Conservation (phyloP, 257 asterid species). For the Eustoma russellianum region DNA sequence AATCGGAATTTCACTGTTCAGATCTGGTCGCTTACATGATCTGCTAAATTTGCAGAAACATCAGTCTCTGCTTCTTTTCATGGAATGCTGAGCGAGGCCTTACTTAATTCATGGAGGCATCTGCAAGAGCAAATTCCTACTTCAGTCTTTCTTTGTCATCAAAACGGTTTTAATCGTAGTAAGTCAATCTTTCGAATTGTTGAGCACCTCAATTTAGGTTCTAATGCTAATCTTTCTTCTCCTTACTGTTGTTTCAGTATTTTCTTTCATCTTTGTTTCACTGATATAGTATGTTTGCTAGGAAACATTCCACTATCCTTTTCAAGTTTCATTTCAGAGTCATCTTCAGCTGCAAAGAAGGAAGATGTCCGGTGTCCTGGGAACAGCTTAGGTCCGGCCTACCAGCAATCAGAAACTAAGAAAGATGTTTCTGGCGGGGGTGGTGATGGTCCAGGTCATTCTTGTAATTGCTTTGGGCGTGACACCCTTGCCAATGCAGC, state of each 20-base stretch:
- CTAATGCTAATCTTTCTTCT: not conserved
- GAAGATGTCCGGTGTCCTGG: conserved; percentile 24
- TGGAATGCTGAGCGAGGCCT: conserved; percentile 23
- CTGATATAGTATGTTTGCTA: conserved; percentile 21
- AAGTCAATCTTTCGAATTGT: conserved; percentile 9
- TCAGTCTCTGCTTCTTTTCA: conserved; percentile 32
- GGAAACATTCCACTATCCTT: conserved; percentile 39
- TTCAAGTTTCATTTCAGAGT: conserved; percentile 23
- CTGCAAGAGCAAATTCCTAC: conserved; percentile 18
- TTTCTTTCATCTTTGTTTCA: not conserved
- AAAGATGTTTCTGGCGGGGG: conserved; percentile 27
- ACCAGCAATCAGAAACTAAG: conserved; percentile 23
- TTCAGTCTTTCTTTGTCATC: conserved; percentile 16
- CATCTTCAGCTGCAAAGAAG: conserved; percentile 29
- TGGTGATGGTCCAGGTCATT: conserved; percentile 29
- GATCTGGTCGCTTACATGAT: not conserved
- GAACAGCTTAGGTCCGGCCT: conserved; percentile 27
- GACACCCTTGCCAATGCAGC: conserved; percentile 86
- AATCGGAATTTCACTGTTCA: no score
- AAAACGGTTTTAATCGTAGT: conserved; percentile 35
- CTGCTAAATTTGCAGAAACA: conserved; percentile 22
- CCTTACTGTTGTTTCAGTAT: not conserved
- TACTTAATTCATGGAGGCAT: conserved; percentile 32
- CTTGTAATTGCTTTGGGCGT: conserved; percentile 68
- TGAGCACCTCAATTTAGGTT: not conserved